Base-by-base conservation (phyloP, 805 yeast species). In the Ogataea pilisensis region DNA sequence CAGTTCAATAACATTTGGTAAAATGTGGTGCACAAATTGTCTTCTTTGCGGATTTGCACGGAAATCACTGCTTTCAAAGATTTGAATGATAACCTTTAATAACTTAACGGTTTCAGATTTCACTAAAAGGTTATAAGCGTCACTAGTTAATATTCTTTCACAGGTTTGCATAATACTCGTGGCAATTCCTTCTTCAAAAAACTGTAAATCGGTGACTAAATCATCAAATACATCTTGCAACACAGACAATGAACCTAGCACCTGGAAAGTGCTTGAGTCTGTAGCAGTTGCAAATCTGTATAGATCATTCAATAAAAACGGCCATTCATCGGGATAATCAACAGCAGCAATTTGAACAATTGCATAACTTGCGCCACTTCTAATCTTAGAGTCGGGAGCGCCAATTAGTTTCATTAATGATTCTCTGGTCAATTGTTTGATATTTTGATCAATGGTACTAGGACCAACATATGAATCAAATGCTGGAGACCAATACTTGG, bases 271-370 rank as follows among this genome's bases (percentile, higher is more conserved):
- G 38, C 66, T 53, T 26, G 58, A 55, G 8, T 66, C 55, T 8
- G 60, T 52, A 27, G 61, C 58, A 7, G 45, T 46, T 5, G 53
- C 47, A n/a, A 44, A 14, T 2, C 54, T 55, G 51, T 78, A 80
- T 17, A 87, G 54, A 6, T 60, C 60, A 26, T 62, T 55, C 41
- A 85, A 57, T 35, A 90, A 65, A 18, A 70, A 73, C 0, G 97
- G 95, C 98, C 98, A 91, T 57, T 88, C 95, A 56, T 93, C 98
- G 0, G 99, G 99, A 55, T 77, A 91, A 55, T 91, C 99, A 1
- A 81, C 85, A 3, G 85, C 83, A 0, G 95, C 88, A 13, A 91
- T 85, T 53, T 85, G 95, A 5, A 85, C 85, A 14, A 89, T 75
- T 13, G 85, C 82, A 48, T 86, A 82, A 2, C 90, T 79, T 2